Percentiles rank a stretch among this genome's conserved stretches.
These are phyloP conservation scores for Stagonosporopsis chrysanthemi DNA, from an alignment of 2,329 filamentous ascomycete species.

Conservation along the genomic window DNA sequence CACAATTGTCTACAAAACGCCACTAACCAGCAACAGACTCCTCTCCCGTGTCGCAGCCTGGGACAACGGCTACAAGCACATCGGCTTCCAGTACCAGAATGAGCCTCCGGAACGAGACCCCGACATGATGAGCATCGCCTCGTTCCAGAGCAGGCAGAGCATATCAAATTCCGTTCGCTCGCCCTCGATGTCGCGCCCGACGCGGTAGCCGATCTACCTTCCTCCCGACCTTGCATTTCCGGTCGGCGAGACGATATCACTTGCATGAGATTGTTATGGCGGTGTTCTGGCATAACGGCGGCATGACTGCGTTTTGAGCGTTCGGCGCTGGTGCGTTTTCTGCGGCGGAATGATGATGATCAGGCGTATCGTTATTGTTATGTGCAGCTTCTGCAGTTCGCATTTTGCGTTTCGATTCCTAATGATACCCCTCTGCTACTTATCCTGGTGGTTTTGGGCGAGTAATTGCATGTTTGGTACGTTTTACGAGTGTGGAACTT, in stretches of 20 bases:
- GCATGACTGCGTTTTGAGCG: constrained; percentile 18
- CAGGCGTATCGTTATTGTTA: constrained; percentile 3
- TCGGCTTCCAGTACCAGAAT: constrained; percentile 21
- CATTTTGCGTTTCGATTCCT: constrained; percentile 4
- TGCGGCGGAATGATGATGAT: background rate
- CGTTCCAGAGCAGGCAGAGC: constrained; percentile 19
- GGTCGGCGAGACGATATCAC: constrained; percentile 5
- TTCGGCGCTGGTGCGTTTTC: constrained; percentile 10
- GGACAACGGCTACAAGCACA: constrained; percentile 45
- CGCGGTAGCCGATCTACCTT: constrained; percentile 12
- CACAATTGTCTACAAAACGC: background rate
- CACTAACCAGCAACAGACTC: constrained; percentile 41
- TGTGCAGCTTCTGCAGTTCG: background rate
- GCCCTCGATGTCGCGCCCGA: constrained; percentile 13
- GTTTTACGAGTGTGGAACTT: constrained; percentile 3
- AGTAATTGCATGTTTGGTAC: background rate
- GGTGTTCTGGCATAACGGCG: constrained; percentile 17
- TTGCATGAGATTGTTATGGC: constrained; percentile 20
- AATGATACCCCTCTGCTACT: constrained; percentile 24
- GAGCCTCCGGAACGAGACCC: constrained; percentile 24
- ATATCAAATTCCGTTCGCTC: constrained; percentile 13
- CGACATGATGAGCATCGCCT: constrained; percentile 23
- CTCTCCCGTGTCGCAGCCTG: constrained; percentile 44
- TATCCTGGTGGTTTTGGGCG: constrained; percentile 15
- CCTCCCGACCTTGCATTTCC: background rate